Base-by-base conservation (phyloP, 2,329 filamentous ascomycete species). In the Ceratocystis cubensis region DNA sequence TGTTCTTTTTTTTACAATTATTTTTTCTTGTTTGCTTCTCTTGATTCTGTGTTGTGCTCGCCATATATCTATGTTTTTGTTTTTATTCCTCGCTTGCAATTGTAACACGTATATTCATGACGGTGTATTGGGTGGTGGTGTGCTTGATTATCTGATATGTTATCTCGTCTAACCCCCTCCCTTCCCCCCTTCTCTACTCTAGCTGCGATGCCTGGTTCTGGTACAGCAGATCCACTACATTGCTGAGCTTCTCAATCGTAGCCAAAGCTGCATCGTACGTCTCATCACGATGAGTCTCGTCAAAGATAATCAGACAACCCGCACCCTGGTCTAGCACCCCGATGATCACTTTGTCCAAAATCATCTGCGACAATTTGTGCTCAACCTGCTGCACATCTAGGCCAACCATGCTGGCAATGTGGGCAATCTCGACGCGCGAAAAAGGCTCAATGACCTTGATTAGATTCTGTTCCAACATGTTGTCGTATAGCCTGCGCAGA, bases 361-460 rank as follows among this genome's bases (percentile, higher is more conserved):
- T 99, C 95, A 99, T 99, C 82, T 99, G 95, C 59, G 90, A 95
- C 70, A 99, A 82, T 82, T 99, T 99, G 72, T 92, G 86, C 84
- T 99, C 95, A 68, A 99, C 94, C 79, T 97, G 93, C 76, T 91
- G 88, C 30, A 90, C 96, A 76, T 97, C 94, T 69, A 99, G 82
- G 48, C 93, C 92, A 64, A 99, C 94, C 88, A 97, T 96, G 81
- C 94, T 91, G 71, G 94, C 93, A 73, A 99, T 91, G 76, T 99
- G 94, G 72, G 88, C 88, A 72, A 99, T 96, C 79, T 99, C 94
- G 65, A 99, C 94, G 69, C 92, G 86, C 73, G 90, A 96, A 79
- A 97, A 99, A 25, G 94, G 94, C 82, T 99, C 94, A 75, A 99
- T 99, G 70, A 99, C 94, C 82, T 99, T 97, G 83, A 97, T 95